Evolutionary conservation across 73 alveolate species (phyloP), one percentile per base, ranked within the genome.

Genomic region (Effrenium voratum): DNA sequence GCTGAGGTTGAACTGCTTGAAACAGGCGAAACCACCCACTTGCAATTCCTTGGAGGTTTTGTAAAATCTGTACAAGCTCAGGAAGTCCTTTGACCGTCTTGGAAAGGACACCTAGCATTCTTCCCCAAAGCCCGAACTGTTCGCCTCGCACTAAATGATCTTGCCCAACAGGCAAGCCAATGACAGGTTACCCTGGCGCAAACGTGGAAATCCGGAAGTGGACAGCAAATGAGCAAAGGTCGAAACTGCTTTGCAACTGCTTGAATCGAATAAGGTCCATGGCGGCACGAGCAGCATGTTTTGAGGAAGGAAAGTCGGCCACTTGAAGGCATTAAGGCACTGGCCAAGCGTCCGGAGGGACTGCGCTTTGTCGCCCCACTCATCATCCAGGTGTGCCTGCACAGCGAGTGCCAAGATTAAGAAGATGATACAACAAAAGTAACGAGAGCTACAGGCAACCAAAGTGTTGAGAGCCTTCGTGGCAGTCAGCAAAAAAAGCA

Each of bases 321-420:
- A 32, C 38, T 12, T 43, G 34, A 40, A 2, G 47, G 24, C 28
- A 2, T 43, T 15, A 13, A 47, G 50, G 3, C 24, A 6, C 75
- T 0, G 45, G 76, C 97, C 97, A 52, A 90, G 57, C 12, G 97
- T 90, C 13, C 97, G 86, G 55, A 90, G 50, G 36, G 86, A 50
- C 57, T 90, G 97, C 32, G 68, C 80, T 45, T 70, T 47, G 30
- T 22, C 2, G 19, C 93, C 80, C 80, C 80, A 57, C 2, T 84
- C 81, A 26, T 52, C 93, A 26, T 84, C 80, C 63, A 57, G 93
- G 59, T 84, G 40, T 19, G 50, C 92, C 92, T 52, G 8, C 63
- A 52, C 63, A 52, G 63, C 63, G 63, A 52, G 63, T 12, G 8
- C 63, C 63, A 8, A 12, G 63, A 52, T 8, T 8, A 52, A 8